Evolutionary conservation across 257 asterid species (phyloP), one percentile per base, ranked within the genome.

Genomic region (Eucommia ulmoides): DNA sequence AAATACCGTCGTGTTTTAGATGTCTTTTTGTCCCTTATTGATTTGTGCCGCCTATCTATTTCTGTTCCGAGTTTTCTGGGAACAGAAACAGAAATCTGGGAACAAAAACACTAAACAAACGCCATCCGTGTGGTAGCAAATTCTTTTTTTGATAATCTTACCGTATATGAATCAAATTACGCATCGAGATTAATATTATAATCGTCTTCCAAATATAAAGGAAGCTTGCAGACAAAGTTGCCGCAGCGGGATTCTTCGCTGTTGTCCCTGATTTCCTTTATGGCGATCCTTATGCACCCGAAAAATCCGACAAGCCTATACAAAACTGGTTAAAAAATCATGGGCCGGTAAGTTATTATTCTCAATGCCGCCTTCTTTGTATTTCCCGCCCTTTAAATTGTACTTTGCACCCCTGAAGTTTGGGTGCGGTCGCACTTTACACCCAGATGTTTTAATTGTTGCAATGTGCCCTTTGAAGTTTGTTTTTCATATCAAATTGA

Each of bases 221-320:
- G 82, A 77, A 68, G 56, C 63, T 83, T 15, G 93, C 94, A 1
- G 88, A 80, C 65, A 75, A 75, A 63, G 71, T 81, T 26, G 93
- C 76, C 24, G 73, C 61, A 6, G 77, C 77, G 49, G 94, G 88
- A 46, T 75, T 75, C 63, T 75, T 54, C 46, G 66, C 72, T 22
- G 77, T 77, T 23, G 84, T 71, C 18, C 92, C 92, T 2, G 94
- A 82, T 65, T 77, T 80, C 50, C 59, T 74, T 45, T 24, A 24
- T 7, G 87, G 88, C 19, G 87, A 83, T 71, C 83, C 80, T 0
- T 59, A 3, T 52, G 56, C 17, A 10, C 49, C 73, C 7, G 86
- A 58, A 10, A 55, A 33, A 23, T 57, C 15, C 9, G 54, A 45
- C 45, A 56, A 33, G 20, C 52, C 75, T n/a, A 0, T 77, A 6